Evolutionary conservation across 225 moss, liverwort and hornwort genomes (phyloP).

Genomic region (Rhytidiadelphus loreus): DNA sequence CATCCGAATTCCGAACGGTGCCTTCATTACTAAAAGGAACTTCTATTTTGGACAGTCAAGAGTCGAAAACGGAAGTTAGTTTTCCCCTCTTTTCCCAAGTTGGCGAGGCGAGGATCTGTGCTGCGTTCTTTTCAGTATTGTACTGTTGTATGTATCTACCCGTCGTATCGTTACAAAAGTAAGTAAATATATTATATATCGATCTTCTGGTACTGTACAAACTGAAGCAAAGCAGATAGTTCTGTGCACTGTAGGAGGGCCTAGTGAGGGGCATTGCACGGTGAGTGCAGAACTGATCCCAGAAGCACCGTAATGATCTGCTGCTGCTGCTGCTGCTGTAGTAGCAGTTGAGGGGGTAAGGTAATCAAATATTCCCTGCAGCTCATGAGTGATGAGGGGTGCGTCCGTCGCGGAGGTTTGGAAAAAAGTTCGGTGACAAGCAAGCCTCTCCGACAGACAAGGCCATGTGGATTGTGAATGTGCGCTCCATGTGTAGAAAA

Average conservation of each 20-base stretch:
- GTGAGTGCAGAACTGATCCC: neutral
- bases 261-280: neutral
- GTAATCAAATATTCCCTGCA: neutral
- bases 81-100: neutral
- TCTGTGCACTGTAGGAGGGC: neutral
- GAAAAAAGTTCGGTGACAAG: neutral
- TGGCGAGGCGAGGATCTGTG: neutral
- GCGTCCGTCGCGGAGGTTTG: neutral
- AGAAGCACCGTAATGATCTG: neutral
- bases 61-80: neutral
- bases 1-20: neutral
- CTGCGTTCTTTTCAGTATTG: neutral
- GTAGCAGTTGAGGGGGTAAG: neutral
- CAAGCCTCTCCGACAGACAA: neutral
- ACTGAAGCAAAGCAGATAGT: neutral
- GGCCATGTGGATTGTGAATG: neutral
- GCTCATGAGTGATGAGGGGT: neutral
- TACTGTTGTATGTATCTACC: neutral
- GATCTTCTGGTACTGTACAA: neutral
- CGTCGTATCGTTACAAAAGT: neutral
- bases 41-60: slow-evolving; percentile 6
- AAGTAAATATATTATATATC: neutral
- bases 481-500: neutral
- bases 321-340: neutral
- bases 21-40: neutral